phyloP scores from a whole-genome alignment of 225 moss, liverwort and hornwort species.

The Ulota crispa region DNA sequence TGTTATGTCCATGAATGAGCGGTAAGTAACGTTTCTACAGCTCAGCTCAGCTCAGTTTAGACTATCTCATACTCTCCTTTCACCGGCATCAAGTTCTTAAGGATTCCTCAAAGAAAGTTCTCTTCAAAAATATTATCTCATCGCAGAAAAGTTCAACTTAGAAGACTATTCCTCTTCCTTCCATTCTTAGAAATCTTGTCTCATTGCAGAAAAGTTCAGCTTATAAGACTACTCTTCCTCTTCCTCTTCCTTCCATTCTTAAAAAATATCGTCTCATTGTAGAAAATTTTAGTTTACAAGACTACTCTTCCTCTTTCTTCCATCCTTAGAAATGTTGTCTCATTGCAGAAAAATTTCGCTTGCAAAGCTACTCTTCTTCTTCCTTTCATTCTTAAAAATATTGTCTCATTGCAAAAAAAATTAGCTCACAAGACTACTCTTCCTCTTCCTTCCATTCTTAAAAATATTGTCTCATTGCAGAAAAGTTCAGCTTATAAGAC shows the following conservation, averaged over 20 bases:
- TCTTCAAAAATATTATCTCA: not conserved
- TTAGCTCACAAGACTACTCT: not conserved
- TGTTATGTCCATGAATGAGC: conserved; percentile 99
- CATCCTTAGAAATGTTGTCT: not conserved
- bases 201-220: not conserved
- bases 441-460: not conserved
- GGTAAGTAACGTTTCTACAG: conserved; percentile 37
- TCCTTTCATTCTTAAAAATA: not conserved
- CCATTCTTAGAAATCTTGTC: not conserved
- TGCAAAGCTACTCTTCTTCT: not conserved
- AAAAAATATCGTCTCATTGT: not conserved
- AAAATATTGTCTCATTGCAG: not conserved
- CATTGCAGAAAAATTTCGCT: not conserved
- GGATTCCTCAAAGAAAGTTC: not conserved
- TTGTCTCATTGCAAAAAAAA: not conserved
- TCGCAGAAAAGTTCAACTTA: not conserved
- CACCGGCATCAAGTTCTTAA: not conserved
- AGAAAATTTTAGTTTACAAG: not conserved
- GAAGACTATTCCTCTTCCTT: not conserved
- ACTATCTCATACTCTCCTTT: too few relatives aligned
- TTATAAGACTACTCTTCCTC: not conserved
- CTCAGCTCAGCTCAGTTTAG: not conserved
- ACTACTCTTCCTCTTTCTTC: not conserved
- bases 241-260: not conserved
- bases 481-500: not conserved